Evolutionary conservation across 1,139 yeast species (phyloP).

Genomic region (Insectozyma bohioensis): DNA sequence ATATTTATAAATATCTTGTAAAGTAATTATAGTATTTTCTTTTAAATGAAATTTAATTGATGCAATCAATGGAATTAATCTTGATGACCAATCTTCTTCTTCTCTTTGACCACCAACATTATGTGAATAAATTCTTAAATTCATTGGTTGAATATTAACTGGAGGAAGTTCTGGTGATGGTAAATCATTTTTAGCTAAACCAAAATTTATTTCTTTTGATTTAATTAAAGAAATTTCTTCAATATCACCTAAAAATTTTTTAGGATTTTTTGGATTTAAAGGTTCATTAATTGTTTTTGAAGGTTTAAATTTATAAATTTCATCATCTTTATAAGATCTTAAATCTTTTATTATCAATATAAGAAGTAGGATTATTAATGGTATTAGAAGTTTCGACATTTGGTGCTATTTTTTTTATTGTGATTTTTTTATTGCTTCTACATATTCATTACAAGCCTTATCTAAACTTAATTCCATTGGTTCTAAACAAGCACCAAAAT

Average conservation of each 20-base stretch:
- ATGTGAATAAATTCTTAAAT: slow-evolving; percentile 38
- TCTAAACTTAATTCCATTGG: slow-evolving; percentile 32
- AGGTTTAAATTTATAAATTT: too few relatives aligned
- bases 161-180: slow-evolving; percentile 19
- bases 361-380: too few relatives aligned
- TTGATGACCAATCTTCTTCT: slow-evolving; percentile 30
- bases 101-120: slow-evolving; percentile 33
- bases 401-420: slow-evolving; percentile 11
- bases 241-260: slow-evolving; percentile 25
- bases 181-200: too few relatives aligned
- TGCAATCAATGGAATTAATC: slow-evolving; percentile 24
- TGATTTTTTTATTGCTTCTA: too few relatives aligned
- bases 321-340: too few relatives aligned
- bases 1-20: slow-evolving; percentile 37
- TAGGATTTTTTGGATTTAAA: slow-evolving; percentile 18
- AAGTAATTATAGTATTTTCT: slow-evolving; percentile 28
- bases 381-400: slow-evolving; percentile 30
- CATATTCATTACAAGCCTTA: slow-evolving; percentile 33
- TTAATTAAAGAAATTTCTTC: slow-evolving; percentile 19
- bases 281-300: too few relatives aligned
- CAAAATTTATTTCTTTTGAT: too few relatives aligned
- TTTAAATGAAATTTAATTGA: slow-evolving; percentile 29
- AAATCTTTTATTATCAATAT: too few relatives aligned
- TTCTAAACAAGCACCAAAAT: slow-evolving; percentile 30
- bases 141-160: slow-evolving; percentile 18